These are phyloP conservation scores for Aaosphaeria pasadenensis DNA, from an alignment of 2,329 filamentous ascomycete genomes.

Conservation along the genomic window DNA sequence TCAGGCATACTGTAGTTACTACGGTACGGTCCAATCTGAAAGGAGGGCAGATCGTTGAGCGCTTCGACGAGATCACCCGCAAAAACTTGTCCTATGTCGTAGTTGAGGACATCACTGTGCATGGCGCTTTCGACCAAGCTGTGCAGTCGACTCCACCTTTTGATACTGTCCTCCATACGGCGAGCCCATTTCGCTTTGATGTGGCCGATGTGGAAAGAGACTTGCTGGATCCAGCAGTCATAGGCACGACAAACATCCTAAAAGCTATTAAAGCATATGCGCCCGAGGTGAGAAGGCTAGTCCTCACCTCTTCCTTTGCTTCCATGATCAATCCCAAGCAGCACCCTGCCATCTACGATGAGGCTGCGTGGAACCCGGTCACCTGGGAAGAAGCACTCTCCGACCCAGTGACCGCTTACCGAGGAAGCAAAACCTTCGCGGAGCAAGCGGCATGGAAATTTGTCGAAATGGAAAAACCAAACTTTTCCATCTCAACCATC, in stretches of 20 bases:
- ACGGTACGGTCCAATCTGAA: too few species aligned
- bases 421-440: constrained; percentile 59
- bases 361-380: constrained; percentile 52
- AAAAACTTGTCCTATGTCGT: too few species aligned
- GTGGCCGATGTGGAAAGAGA: constrained; percentile 64
- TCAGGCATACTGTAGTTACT: too few species aligned
- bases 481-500: constrained; percentile 34
- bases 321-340: constrained; percentile 46
- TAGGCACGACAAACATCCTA: constrained; percentile 59
- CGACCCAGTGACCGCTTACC: constrained; percentile 21
- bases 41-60: too few species aligned
- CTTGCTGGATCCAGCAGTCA: constrained; percentile 56
- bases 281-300: constrained; percentile 65
- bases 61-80: too few species aligned
- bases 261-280: constrained; percentile 56
- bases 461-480: constrained; percentile 22
- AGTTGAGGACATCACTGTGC: constrained; percentile 57
- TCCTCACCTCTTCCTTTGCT: constrained; percentile 62
- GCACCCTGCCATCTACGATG: constrained; percentile 40
- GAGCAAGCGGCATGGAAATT: constrained; percentile 49
- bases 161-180: constrained; percentile 54
- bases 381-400: constrained; percentile 40
- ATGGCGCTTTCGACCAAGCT: constrained; percentile 62
- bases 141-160: constrained; percentile 56
- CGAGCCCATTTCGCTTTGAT: constrained; percentile 62